A percentile compares a stretch with the other conserved stretches of the same genome.
Evolutionary conservation across 331 rosid species (phyloP).

Genomic region (Quercus lobata): DNA sequence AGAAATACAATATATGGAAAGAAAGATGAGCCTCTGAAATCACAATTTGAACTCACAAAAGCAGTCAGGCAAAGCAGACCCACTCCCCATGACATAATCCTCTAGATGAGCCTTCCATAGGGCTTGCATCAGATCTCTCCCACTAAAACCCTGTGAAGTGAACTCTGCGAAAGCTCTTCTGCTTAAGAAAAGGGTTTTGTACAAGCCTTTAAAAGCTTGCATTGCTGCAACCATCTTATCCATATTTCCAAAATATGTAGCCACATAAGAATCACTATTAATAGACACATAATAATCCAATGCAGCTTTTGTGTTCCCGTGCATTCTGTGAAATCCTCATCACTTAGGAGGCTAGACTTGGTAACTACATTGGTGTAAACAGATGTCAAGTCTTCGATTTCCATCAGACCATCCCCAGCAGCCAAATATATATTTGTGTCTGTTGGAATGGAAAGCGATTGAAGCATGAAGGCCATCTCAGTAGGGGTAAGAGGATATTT

Average conservation of each 20-base stretch:
- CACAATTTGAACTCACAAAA: conserved; percentile 80
- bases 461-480: conserved; percentile 76
- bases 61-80: conserved; percentile 75
- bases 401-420: conserved; percentile 92
- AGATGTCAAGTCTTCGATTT: conserved; percentile 61
- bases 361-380: conserved; percentile 60
- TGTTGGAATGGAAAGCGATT: conserved; percentile 67
- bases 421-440: conserved; percentile 73
- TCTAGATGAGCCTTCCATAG: conserved; percentile 64
- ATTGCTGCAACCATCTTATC: conserved; percentile 98
- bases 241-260: conserved; percentile 94
- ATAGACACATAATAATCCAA: conserved; percentile 82
- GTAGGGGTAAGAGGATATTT: conserved; percentile 89
- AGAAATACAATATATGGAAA: background rate
- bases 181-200: conserved; percentile 67
- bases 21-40: conserved; percentile 3
- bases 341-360: conserved; percentile 67
- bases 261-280: conserved; percentile 76
- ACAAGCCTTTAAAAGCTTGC: conserved; percentile 65
- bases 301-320: conserved; percentile 95
- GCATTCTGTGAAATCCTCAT: conserved; percentile 83
- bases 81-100: conserved; percentile 74
- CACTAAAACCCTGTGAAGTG: conserved; percentile 52
- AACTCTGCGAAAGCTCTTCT: conserved; percentile 77
- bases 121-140: conserved; percentile 51